Evolutionary conservation across 139 green algal species (phyloP), one percentile per base, ranked within the genome.

Genomic region (Nannochloris sp.): DNA sequence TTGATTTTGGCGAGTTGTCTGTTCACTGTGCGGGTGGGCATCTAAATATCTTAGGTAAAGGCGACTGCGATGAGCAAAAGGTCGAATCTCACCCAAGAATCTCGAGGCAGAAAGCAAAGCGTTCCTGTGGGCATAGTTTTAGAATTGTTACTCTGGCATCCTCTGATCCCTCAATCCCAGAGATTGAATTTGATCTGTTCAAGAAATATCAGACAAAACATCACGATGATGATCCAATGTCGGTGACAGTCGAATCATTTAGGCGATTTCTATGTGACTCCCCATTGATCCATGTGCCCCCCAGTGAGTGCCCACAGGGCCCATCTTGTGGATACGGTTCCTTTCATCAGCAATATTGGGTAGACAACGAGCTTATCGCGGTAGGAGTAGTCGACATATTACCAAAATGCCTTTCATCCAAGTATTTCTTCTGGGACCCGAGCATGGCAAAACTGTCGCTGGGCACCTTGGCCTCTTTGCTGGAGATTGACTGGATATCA

Each of bases 381-480:
- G 90, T 97, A 48, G 85, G 85, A 1, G 90, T 97, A 61, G 76
- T 97, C 49, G 91, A 97, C 61, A 57, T 97, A 8, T 76, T 97
- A 67, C 88, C 89, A 0, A 51, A 67, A 66, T 90, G 79, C 79
- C 65, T 94, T 34, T 94, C 86, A 10, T 85, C 71, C 60, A 83
- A 87, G 65, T 98, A 98, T 78, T 78, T 97, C 7, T 96, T 96
- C 73, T 98, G 92, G 91, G 90, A 98, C 65, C 81, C 87, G 5
- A 61, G 68, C 40, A 44, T 73, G 61, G 79, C 68, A n/a, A 57
- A 61, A 23, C 76, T 96, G 51, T 82, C 79, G 0, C 73, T 88
- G 12, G 92, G 90, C 31, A 85, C 81, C 31, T 71, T 87, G 9
- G 44, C 50, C 19, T 80, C 88, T 11, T 71, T 96, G 57, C 58